Evolutionary conservation across 2,329 filamentous ascomycete species (phyloP), one percentile per base, ranked within the genome.

Genomic region (Exophiala bonariae): DNA sequence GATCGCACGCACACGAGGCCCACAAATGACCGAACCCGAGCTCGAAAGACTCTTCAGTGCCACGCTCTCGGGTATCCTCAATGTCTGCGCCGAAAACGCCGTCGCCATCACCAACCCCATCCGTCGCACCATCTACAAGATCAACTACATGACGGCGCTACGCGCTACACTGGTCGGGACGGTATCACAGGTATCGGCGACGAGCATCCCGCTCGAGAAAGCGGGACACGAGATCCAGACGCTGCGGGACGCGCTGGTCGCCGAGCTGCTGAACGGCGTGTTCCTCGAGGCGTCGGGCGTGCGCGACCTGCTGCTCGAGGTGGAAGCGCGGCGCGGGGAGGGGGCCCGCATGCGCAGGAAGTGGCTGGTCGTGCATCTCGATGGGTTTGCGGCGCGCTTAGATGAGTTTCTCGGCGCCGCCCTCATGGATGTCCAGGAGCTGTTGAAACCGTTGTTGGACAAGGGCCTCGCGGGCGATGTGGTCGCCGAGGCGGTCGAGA

Each of bases 341-440:
- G 36, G 32, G 2, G 22, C 35, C 4, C 38, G 23, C 6, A 16
- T 40, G 23, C 32, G 28, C 37, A 47, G 44, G 47, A 59, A 42
- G 57, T 64, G 31, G 63, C 68, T 51, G 4, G 34, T 33, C 63
- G 70, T 22, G 61, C 75, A 81, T 39, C 65, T 87, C 3, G 72
- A 75, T 34, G 76, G 76, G 10, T 75, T 88, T 10, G 63, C 73
- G 1, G 87, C 91, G 59, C 79, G 78, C 32, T 75, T 99, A 5
- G 93, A 99, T 62, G 84, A 89, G 51, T 99, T 97, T 69, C 74
- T 99, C 18, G 91, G 93, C 0, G 95, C 89, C 1, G 93, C 92
- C 2, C 77, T 96, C 22, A 92, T 96, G 76, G 93, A 99, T 64
- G 91, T 91, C 2, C 83, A 88, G 59, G 87, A 93, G 41, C 88